Base-by-base conservation (phyloP, 2,329 filamentous ascomycete species). In the Celoporthe dispersa region DNA sequence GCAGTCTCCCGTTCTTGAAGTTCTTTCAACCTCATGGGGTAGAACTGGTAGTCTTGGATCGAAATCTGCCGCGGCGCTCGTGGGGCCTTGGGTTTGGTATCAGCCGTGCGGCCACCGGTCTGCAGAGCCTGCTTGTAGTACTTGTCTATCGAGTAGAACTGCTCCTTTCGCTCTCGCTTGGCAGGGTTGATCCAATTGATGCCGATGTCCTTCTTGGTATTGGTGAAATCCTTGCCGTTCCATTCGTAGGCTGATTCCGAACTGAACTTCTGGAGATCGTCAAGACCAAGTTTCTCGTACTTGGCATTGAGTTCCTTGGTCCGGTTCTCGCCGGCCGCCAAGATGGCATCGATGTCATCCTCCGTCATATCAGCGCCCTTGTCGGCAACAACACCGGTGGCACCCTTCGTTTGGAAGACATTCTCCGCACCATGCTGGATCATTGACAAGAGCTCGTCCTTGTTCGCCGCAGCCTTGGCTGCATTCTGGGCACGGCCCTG, bases 351-450 rank as follows among this genome's bases (percentile, higher is more conserved):
- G 70, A 99, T 97, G 74, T 98, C 94, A 63, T 94, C 93, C 67
- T 98, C 94, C 22, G 89, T 87, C n/a, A 94, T 82, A 19, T 91
- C 89, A 28, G 84, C 83, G 12, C 84, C 87, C 68, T 89, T 87
- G 19, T 87, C 86, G 6, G 85, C 85, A 60, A 92, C 82, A 39
- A 84, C 78, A 33, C 89, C 91, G 16, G 87, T 87, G 2, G 87
- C 85, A 33, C 90, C 90, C 78, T 93, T 92, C 60, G 85, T 88
- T 74, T 92, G 87, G 82, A 99, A 98, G 0, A 99, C 92, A 74
- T 93, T 94, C 79, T 97, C 94, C n/a, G 97, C 96, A 72, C 96
- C 96, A 77, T 99, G 96, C 79, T 99, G 96, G 77, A 99, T 99
- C 96, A 99, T 99, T 73, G 90, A 96, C 60, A 99, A 84, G 57